Evolutionary conservation across 371 early-diverging fungal genomes (phyloP), one percentile per base, ranked within the genome.

Genomic region (Rhizopus arrhizus): DNA sequence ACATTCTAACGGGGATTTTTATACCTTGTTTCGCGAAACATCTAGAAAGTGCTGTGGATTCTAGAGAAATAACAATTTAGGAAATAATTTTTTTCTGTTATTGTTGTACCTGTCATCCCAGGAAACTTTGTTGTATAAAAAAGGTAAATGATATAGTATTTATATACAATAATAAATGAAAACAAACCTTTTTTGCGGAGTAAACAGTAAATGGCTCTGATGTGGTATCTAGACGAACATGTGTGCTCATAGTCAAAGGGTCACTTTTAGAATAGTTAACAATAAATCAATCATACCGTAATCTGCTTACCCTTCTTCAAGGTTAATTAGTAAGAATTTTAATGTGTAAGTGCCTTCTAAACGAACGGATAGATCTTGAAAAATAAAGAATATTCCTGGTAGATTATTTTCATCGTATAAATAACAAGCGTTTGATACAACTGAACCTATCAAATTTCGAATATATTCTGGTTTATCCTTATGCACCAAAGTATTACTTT

Each of bases 1-100:
- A 48, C 10, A 48, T 29, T 22, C 86, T 77, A 49, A 89, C 85
- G 12, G 87, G 82, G 43, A 86, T 87, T 58, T 85, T 82, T 29
- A 86, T 76, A 3, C 87, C 86, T 64, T 88, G 86, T 42, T 74
- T 75, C 22, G 86, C 84, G 66, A 89, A 88, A 56, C 82, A 80
- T 64, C 80, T 82, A 9, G 88, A 88, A 1, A 89, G 69, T 6
- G 71, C 66, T 1, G 87, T 88, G 0, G 87, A 87, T 60, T 76
- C 81, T 88, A 66, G 10, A 53, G 29, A 33, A 53, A 47, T 28
- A 12, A 8, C 4, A 48, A 8, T 10, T 48, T 38, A 15, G 16
- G 16, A 8, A 42, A 36, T 33, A 38, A 42, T 31, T 40, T 40
- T 40, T 59, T 35, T 40, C 31, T 22, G 43, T 43, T 31, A 22